phyloP scores from a whole-genome alignment of 768 basidiomycete genomes.

The Russula ochroleuca region DNA sequence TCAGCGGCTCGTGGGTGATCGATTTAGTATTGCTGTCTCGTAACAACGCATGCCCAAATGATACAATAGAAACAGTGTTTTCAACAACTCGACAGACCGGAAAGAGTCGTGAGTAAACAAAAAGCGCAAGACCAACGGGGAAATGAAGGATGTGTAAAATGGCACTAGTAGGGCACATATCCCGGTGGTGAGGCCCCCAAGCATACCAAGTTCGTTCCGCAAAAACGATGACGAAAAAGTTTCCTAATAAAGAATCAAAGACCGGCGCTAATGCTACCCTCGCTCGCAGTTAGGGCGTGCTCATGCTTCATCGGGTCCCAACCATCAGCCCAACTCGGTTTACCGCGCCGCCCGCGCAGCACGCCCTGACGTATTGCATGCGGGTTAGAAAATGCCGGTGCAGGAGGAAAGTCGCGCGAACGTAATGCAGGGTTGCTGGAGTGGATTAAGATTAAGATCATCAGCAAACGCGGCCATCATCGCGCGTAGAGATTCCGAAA shows the following conservation, averaged over 20 bases:
- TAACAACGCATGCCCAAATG: neutral
- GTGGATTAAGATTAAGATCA: too few species aligned
- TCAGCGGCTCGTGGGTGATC: too few species aligned
- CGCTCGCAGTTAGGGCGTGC: conserved; percentile 43
- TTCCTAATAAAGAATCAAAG: neutral
- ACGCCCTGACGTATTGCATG: conserved; percentile 29
- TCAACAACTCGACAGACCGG: neutral
- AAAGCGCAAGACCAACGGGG: too few species aligned
- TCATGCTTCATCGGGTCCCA: conserved; percentile 43
- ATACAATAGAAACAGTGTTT: neutral
- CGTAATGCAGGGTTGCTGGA: conserved; percentile 32
- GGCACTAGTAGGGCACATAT: too few species aligned
- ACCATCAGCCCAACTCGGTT: conserved; percentile 39
- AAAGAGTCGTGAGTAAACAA: neutral
- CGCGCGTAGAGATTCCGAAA: neutral
- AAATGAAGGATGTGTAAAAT: neutral
- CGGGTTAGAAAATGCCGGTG: conserved; percentile 31
- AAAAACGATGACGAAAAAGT: neutral
- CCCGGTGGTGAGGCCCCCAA: neutral
- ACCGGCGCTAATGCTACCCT: conserved; percentile 31
- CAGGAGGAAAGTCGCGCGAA: conserved; percentile 32
- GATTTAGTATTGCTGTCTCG: too few species aligned
- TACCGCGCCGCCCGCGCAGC: conserved; percentile 29
- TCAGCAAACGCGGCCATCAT: neutral
- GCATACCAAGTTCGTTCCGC: neutral